Evolutionary conservation across 2,329 filamentous ascomycete genomes (phyloP).

Genomic region (Cercospora zeae-maydis): DNA sequence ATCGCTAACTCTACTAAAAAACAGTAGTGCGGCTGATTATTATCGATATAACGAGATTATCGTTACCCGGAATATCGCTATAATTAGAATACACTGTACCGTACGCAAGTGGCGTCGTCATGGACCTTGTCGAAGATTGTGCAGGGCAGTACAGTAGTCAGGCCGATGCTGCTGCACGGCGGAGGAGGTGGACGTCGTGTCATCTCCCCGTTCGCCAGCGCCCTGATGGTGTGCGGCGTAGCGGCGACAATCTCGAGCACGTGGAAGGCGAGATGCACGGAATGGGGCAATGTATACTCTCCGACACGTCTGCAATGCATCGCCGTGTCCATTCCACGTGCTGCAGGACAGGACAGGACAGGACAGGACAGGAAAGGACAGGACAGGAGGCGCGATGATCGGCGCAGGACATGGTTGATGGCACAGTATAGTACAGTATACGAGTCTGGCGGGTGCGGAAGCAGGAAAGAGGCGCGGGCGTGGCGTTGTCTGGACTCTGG

Average conservation of each 20-base stretch:
- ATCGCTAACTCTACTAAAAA: too few species aligned
- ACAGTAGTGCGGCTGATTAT: too few species aligned
- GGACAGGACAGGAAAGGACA: too few species aligned
- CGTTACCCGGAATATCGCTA: too few species aligned
- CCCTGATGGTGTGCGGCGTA: conserved; percentile 7
- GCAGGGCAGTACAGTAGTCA: not conserved
- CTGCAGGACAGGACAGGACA: too few species aligned
- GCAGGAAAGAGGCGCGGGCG: not conserved
- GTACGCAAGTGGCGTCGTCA: not conserved
- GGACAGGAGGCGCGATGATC: too few species aligned
- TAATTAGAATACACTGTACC: too few species aligned
- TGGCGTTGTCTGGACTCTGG: not conserved
- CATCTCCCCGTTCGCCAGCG: conserved; percentile 13
- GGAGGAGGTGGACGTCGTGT: conserved; percentile 16
- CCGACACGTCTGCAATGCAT: not conserved
- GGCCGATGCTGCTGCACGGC: conserved; percentile 1
- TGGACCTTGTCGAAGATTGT: conserved; percentile 2
- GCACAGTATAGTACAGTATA: not conserved
- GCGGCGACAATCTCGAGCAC: conserved; percentile 7
- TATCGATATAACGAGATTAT: too few species aligned
- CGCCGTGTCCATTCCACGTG: not conserved
- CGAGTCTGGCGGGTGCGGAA: not conserved
- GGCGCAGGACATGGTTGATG: not conserved
- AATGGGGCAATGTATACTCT: not conserved
- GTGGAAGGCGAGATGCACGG: not conserved